phyloP scores from a whole-genome alignment of 2,329 filamentous ascomycete species.

The Aureobasidium sp. region DNA sequence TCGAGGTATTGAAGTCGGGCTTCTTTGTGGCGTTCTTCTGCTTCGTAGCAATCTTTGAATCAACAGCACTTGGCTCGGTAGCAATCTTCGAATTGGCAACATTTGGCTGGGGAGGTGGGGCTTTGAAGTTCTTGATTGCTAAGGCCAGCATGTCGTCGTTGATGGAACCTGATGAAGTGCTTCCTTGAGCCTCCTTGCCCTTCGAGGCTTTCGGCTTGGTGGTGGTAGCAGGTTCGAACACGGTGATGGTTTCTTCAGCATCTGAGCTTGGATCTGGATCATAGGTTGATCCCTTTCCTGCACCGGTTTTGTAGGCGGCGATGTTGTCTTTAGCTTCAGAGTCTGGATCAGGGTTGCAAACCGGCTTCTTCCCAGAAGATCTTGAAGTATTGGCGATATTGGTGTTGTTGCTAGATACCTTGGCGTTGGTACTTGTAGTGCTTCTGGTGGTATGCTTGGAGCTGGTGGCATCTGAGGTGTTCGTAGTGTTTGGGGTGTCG shows the following conservation, averaged over 20 bases:
- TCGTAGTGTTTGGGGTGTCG: no score
- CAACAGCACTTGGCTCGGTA: no score
- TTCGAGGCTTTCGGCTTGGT: neutral
- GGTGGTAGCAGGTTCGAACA: neutral
- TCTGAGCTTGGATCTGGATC: neutral
- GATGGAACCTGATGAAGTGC: neutral
- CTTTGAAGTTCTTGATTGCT: neutral
- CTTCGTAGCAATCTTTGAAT: neutral
- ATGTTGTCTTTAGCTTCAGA: neutral
- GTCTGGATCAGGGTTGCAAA: neutral
- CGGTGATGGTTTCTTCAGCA: neutral
- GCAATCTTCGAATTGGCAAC: no score
- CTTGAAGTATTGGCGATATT: neutral
- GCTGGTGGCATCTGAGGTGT: rapidly evolving
- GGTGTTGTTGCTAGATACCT: neutral
- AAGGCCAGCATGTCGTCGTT: neutral
- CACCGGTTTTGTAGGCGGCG: neutral
- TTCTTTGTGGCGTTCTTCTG: neutral
- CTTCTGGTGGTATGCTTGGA: neutral
- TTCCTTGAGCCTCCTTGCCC: neutral
- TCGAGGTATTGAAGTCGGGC: neutral
- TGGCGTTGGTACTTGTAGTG: neutral
- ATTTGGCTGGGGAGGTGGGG: no score
- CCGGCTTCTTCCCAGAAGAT: neutral
- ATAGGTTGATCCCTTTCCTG: neutral